These are phyloP conservation scores for Kwoniella mangroviensis DNA, from an alignment of 768 basidiomycete genomes.

Conservation along the genomic window DNA sequence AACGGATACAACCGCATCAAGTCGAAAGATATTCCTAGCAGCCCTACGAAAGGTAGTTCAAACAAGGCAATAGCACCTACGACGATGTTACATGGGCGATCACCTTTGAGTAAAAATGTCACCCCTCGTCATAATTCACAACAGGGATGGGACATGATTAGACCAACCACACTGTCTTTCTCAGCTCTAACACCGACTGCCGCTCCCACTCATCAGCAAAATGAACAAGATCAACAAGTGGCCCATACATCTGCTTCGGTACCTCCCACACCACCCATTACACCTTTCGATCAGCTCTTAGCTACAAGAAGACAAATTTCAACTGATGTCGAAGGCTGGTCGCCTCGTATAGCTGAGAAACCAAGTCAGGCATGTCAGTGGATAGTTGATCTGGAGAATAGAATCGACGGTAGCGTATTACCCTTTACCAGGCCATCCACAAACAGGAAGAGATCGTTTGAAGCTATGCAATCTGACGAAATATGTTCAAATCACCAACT, in stretches of 20 bases:
- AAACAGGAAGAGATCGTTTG: not conserved
- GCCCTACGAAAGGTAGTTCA: not conserved
- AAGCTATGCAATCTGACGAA: not conserved
- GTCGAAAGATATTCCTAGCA: not conserved
- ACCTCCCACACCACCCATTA: not conserved
- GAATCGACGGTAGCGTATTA: constrained; percentile 2
- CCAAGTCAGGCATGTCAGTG: constrained; percentile 1
- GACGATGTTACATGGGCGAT: constrained; percentile 5
- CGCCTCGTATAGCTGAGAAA: not conserved
- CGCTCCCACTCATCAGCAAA: not conserved
- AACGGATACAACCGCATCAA: constrained; percentile 64
- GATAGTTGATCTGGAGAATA: constrained; percentile 14
- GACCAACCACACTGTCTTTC: constrained; percentile 5
- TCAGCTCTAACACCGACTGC: not conserved
- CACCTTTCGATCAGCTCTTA: not conserved
- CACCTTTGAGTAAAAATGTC: constrained; percentile 1
- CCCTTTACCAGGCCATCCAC: not conserved
- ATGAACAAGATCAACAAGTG: not conserved
- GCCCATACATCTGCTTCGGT: not conserved
- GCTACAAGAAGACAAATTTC: not conserved
- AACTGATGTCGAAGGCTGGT: no score
- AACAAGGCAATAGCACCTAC: not conserved
- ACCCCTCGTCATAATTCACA: not conserved
- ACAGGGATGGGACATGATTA: not conserved
- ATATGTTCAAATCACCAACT: not conserved